A percentile compares a stretch with the other conserved stretches of the same genome.
phyloP scores from a whole-genome alignment of 2,329 filamentous ascomycete genomes.

The Teratosphaeria destructans region DNA sequence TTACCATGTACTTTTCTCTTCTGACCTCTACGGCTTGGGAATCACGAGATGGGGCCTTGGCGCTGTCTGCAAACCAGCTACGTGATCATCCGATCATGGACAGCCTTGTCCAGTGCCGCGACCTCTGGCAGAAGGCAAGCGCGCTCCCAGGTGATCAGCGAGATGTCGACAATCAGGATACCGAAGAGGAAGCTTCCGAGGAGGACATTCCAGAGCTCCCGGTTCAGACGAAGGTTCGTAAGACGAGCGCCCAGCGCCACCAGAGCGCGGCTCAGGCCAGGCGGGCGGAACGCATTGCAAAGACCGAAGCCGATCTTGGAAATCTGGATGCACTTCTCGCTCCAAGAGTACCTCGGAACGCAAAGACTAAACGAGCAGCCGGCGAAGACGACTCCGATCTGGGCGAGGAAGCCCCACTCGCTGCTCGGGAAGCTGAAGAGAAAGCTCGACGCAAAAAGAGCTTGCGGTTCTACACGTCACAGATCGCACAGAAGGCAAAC shows the following conservation, averaged over 20 bases:
- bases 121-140: constrained; percentile 59
- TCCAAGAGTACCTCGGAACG: constrained; percentile 14
- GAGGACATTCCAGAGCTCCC: not conserved
- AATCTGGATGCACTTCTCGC: constrained; percentile 56
- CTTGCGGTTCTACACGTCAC: constrained; percentile 94
- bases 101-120: constrained; percentile 65
- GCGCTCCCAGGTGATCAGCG: not conserved
- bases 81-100: constrained; percentile 89
- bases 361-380: constrained; percentile 11
- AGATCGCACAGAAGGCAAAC: constrained; percentile 90
- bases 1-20: constrained; percentile 91
- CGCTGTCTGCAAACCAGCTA: constrained; percentile 66
- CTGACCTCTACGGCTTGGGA: constrained; percentile 66
- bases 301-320: constrained; percentile 60
- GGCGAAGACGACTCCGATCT: constrained; percentile 69
- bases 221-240: constrained; percentile 24
- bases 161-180: not conserved
- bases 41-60: constrained; percentile 43
- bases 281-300: constrained; percentile 42
- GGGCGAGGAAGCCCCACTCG: constrained; percentile 75
- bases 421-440: constrained; percentile 67
- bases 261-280: constrained; percentile 45
- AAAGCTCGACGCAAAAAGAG: constrained; percentile 86
- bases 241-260: constrained; percentile 39
- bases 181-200: not conserved